Percentiles rank a stretch among this genome's conserved stretches.
These are phyloP conservation scores for Ogataea populi-albae DNA, from an alignment of 805 yeast species.

Conservation along the genomic window DNA sequence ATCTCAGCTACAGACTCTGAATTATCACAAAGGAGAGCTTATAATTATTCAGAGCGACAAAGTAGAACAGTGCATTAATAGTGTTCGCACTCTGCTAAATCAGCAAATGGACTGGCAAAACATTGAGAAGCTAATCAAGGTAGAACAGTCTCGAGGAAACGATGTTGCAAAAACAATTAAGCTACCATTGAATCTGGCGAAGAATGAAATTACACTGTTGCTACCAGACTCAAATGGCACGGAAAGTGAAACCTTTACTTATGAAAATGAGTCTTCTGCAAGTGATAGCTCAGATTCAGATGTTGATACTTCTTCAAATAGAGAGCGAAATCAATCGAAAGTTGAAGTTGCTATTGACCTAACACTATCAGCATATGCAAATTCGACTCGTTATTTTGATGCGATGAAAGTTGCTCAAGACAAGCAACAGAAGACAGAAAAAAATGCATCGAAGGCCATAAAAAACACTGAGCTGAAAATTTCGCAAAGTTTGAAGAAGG, in stretches of 20 bases:
- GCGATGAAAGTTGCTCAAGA: constrained; percentile 70
- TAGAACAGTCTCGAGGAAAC: constrained; percentile 68
- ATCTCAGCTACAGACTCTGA: constrained; percentile 57
- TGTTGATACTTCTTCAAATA: constrained; percentile 29
- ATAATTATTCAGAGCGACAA: constrained; percentile 65
- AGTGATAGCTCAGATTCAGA: constrained; percentile 32
- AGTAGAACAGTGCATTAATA: constrained; percentile 67
- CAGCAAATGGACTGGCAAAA: constrained; percentile 95
- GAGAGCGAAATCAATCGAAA: constrained; percentile 15
- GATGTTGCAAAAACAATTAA: constrained; percentile 59
- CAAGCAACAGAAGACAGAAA: constrained; percentile 77
- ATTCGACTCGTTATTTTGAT: constrained; percentile 78
- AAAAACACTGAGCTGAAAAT: constrained; percentile 80
- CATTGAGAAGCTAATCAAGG: constrained; percentile 68
- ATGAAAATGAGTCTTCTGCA: constrained; percentile 36
- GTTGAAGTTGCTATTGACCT: constrained; percentile 66
- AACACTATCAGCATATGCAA: constrained; percentile 76
- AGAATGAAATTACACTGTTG: constrained; percentile 59
- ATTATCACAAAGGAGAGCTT: constrained; percentile 67
- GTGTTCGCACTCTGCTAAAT: constrained; percentile 63
- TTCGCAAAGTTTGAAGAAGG: constrained; percentile 62
- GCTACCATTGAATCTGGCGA: constrained; percentile 65
- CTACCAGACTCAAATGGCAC: constrained; percentile 43
- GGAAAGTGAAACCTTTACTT: no score
- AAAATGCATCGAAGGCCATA: constrained; percentile 72